phyloP scores from a whole-genome alignment of 495 filamentous ascomycete species.

The Xylaria nigripes region DNA sequence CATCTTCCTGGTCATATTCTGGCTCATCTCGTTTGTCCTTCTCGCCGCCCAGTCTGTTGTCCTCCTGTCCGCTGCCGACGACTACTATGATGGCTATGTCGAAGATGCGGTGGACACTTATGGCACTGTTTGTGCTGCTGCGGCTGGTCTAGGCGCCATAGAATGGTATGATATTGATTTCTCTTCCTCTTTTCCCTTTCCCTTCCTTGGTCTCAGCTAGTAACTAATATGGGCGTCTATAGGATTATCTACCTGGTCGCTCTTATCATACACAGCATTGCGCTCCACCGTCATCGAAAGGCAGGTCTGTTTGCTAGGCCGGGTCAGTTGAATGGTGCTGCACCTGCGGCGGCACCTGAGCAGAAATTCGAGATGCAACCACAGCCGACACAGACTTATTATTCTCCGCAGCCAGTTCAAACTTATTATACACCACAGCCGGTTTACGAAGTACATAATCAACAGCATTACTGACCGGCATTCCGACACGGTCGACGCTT shows the following conservation, averaged over 20 bases:
- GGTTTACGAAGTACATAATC: not conserved
- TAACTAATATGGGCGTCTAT: not conserved
- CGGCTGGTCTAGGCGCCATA: constrained; percentile 32
- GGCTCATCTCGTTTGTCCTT: constrained; percentile 37
- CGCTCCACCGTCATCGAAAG: constrained; percentile 38
- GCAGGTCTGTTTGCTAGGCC: constrained; percentile 35
- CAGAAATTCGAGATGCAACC: constrained; percentile 20
- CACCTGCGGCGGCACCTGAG: not conserved
- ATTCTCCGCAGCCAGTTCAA: constrained; percentile 21
- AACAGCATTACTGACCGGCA: not conserved
- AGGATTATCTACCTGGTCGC: constrained; percentile 35
- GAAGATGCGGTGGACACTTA: constrained; percentile 15
- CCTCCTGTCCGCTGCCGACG: constrained; percentile 1
- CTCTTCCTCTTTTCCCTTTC: not conserved
- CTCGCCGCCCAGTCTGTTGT: constrained; percentile 30
- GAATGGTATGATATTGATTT: constrained; percentile 31
- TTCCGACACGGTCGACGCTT: not conserved
- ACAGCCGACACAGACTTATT: constrained; percentile 18
- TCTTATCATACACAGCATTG: constrained; percentile 31
- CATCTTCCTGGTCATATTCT: constrained; percentile 38
- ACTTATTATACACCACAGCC: not conserved
- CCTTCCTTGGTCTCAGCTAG: not conserved
- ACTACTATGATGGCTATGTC: constrained; percentile 8
- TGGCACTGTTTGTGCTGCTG: constrained; percentile 20
- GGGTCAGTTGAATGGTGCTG: not conserved